These are phyloP conservation scores for Solanum piurae DNA, from an alignment of 257 asterid genomes.

Conservation along the genomic window DNA sequence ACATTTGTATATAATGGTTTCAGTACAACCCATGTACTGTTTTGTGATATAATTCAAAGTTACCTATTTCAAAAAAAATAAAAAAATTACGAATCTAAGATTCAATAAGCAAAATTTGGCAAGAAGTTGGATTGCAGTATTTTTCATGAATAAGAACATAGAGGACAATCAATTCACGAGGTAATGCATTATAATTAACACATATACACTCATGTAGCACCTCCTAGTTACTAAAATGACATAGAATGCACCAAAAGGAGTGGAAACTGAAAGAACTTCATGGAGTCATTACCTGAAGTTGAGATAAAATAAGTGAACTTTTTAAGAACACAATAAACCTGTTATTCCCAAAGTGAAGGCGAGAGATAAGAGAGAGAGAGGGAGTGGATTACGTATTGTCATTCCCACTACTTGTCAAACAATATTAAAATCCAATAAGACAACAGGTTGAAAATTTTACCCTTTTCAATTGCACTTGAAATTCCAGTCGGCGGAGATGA, in stretches of 20 bases:
- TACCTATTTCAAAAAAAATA: no score
- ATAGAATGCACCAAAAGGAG: neutral
- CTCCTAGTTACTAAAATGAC: neutral
- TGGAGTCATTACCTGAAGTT: neutral
- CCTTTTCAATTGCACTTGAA: slow-evolving; percentile 41
- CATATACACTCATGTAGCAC: neutral
- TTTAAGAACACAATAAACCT: neutral
- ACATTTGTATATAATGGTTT: no score
- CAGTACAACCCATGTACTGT: no score
- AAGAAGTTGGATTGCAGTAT: neutral
- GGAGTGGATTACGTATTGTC: neutral
- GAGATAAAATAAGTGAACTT: neutral
- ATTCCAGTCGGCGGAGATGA: slow-evolving; percentile 39
- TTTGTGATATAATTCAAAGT: no score
- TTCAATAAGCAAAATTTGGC: neutral
- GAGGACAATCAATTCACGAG: neutral
- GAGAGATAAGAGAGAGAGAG: neutral
- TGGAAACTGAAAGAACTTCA: neutral
- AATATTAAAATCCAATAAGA: neutral
- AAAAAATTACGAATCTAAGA: neutral
- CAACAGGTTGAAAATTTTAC: neutral
- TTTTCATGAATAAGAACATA: neutral
- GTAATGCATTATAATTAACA: neutral
- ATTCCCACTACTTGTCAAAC: neutral
- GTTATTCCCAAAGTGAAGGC: neutral